Evolutionary conservation across 2,329 filamentous ascomycete genomes (phyloP).

Genomic region (Claviceps citrina): DNA sequence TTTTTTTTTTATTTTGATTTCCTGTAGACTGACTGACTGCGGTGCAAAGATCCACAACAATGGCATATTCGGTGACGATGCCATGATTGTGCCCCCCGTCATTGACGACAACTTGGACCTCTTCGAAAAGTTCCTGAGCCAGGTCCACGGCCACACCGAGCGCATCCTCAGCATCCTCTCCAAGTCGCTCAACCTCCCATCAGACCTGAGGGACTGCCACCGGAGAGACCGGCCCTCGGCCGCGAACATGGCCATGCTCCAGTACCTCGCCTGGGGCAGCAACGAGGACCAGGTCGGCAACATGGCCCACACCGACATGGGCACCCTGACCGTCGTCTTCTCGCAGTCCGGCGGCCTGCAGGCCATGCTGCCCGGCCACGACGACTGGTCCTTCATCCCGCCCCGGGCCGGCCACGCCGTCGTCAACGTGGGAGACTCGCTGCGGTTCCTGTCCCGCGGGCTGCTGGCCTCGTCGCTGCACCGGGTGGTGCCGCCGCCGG

Average conservation of each 20-base stretch:
- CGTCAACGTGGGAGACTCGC: slow-evolving; percentile 7
- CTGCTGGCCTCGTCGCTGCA: slow-evolving; percentile 9
- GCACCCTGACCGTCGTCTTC: slow-evolving; percentile 11
- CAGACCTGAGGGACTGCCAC: slow-evolving; percentile 4
- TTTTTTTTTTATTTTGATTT: no score
- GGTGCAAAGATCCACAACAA: slow-evolving; percentile 39
- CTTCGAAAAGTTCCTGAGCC: slow-evolving; percentile 2
- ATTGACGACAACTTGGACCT: slow-evolving; percentile 4
- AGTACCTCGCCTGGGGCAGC: slow-evolving; percentile 9
- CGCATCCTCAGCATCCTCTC: slow-evolving; percentile 5
- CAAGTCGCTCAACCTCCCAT: slow-evolving; percentile 1
- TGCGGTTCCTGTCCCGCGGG: slow-evolving; percentile 8
- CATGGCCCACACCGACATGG: slow-evolving; percentile 11
- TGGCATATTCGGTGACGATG: slow-evolving; percentile 4
- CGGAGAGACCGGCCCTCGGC: slow-evolving; percentile 8
- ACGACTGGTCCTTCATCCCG: slow-evolving; percentile 10
- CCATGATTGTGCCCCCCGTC: slow-evolving; percentile 1
- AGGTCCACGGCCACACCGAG: not conserved
- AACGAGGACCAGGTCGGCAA: slow-evolving; percentile 7
- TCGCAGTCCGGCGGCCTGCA: slow-evolving; percentile 9
- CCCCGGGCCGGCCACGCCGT: slow-evolving; percentile 6
- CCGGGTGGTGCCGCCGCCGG: slow-evolving; percentile 9
- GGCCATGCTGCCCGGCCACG: slow-evolving; percentile 8
- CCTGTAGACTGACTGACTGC: no score
- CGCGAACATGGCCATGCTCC: slow-evolving; percentile 8